Base-by-base conservation (phyloP, 2,329 filamentous ascomycete species). In the Dactylellina sp. region DNA sequence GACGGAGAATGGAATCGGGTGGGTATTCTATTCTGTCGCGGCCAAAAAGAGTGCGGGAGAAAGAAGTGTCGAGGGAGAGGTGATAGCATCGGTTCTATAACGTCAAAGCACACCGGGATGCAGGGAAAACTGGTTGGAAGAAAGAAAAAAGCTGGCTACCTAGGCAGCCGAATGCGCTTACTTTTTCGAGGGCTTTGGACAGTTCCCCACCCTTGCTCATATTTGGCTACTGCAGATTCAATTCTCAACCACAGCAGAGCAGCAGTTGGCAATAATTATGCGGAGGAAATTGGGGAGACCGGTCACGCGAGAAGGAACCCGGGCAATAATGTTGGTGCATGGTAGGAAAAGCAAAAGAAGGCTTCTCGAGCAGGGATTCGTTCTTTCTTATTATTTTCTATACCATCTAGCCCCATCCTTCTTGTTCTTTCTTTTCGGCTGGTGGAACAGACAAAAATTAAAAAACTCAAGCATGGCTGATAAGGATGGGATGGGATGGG, bases 21-120 rank as follows among this genome's bases (percentile, higher is more conserved):
- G 55, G 35, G n/a, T 42, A 32, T 50, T 56, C 50, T 49, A 28
- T 57, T 20, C 25, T 37, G 4, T 22, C n/a, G 44, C n/a, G 18
- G 6, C 7, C 39, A 42, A n/a, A 7, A 12, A 12, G 14, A 4
- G 9, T 42, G 39, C 32, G 32, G 12, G 32, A 35, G 32, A 12
- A 24, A 57, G 7, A 42, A n/a, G n/a, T n/a, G n/a, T n/a, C 35
- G 12, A 20, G 14, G 16, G 40, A 60, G 22, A 39, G 37, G 46
- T 40, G 20, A 71, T 71, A 71, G 16, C 35, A 25, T 56, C 24
- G n/a, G 22, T 64, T 53, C 55, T 72, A 72, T 72, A 72, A 60
- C 35, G 60, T 72, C 68, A 72, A 65, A 72, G 68, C 68, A 65
- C 68, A 64, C 7, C 28, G 37, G 53, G 55, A 20, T 40, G 52